A percentile compares a stretch with the other conserved stretches of the same genome.
Evolutionary conservation across 164 flowering plant species (phyloP).

Genomic region (Vitis labrusca): DNA sequence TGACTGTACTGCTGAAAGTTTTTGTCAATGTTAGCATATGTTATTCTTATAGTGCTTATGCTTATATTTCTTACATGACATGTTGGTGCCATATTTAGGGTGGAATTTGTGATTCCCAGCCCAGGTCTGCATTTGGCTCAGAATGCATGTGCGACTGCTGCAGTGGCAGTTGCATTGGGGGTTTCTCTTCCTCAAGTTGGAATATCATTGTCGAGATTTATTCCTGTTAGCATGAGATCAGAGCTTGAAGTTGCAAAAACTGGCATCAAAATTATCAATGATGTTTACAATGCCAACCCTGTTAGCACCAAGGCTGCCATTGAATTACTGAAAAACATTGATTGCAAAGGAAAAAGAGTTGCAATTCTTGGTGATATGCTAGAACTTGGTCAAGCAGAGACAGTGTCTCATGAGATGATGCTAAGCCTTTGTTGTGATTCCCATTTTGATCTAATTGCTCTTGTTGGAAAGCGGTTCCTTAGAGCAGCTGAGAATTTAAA

Average conservation of each 20-base stretch:
- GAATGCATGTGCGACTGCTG: slow-evolving; percentile 39
- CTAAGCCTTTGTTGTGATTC: slow-evolving; percentile 19
- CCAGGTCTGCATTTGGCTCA: slow-evolving; percentile 40
- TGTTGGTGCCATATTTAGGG: slow-evolving; percentile 14
- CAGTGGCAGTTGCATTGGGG: slow-evolving; percentile 28
- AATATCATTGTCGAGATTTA: slow-evolving; percentile 23
- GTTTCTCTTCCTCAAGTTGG: slow-evolving; percentile 33
- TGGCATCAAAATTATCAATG: slow-evolving; percentile 35
- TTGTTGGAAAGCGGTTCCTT: slow-evolving; percentile 29
- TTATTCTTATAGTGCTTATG: background rate
- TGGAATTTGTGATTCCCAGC: slow-evolving; percentile 28
- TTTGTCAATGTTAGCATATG: background rate
- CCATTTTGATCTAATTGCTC: slow-evolving; percentile 24
- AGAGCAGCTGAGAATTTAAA: slow-evolving; percentile 26
- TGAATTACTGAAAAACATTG: slow-evolving; percentile 24
- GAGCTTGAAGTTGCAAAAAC: slow-evolving; percentile 25
- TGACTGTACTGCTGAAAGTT: background rate
- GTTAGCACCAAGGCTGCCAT: slow-evolving; percentile 29
- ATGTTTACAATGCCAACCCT: slow-evolving; percentile 39
- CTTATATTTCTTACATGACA: background rate
- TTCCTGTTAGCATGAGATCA: slow-evolving; percentile 32
- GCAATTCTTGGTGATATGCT: slow-evolving; percentile 40
- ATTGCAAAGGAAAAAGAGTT: slow-evolving; percentile 31
- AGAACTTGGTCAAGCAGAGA: slow-evolving; percentile 30
- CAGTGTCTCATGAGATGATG: slow-evolving; percentile 25